A percentile compares a stretch with the other conserved stretches of the same genome.
These are phyloP conservation scores for Carex myosuroides DNA, from an alignment of 176 grass and related monocot species.

Conservation along the genomic window DNA sequence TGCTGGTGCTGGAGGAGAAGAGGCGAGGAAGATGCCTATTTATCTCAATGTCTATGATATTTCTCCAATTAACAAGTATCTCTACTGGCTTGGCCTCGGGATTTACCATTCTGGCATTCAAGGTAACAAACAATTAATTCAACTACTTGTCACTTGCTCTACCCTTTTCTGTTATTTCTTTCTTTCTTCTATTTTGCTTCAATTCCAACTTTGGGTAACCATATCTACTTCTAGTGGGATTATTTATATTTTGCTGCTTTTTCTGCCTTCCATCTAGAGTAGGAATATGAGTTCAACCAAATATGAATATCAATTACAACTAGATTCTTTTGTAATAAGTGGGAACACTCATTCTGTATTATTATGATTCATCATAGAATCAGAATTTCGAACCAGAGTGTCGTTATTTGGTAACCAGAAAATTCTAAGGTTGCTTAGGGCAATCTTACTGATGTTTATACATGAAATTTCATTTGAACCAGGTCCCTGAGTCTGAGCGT, in stretches of 20 bases:
- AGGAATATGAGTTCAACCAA: background rate
- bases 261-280: background rate
- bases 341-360: background rate
- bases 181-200: background rate
- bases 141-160: background rate
- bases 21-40: constrained; percentile 15
- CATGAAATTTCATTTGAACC: background rate
- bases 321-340: background rate
- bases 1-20: background rate
- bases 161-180: background rate
- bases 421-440: background rate
- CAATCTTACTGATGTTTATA: background rate
- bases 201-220: background rate
- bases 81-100: constrained; percentile 49
- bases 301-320: background rate
- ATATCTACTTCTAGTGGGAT: background rate
- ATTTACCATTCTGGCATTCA: constrained; percentile 51
- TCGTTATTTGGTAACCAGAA: background rate
- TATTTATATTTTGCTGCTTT: background rate
- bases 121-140: constrained; percentile 14
- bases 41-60: constrained; percentile 53
- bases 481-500: background rate
- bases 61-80: constrained; percentile 42
- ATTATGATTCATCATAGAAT: background rate
- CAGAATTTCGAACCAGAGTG: background rate